These are phyloP conservation scores for Aspergillus mulundensis DNA, from an alignment of 495 filamentous ascomycete species.

Conservation along the genomic window DNA sequence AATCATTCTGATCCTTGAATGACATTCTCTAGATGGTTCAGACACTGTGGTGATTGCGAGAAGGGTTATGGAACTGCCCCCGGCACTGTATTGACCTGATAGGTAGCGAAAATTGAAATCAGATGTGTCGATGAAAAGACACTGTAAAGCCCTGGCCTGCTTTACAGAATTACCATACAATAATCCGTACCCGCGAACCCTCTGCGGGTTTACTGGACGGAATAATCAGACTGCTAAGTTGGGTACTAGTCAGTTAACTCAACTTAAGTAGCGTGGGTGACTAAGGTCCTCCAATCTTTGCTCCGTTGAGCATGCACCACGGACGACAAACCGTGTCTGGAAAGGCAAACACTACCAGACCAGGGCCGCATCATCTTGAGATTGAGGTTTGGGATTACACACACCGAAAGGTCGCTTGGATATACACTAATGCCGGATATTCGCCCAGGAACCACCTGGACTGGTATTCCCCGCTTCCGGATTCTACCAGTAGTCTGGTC, in stretches of 20 bases:
- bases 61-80: background rate
- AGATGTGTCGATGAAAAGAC: too few relatives aligned
- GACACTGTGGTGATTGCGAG: background rate
- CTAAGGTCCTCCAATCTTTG: background rate
- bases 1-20: too few relatives aligned
- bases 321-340: conserved; percentile 8
- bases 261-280: background rate
- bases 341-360: background rate
- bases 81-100: background rate
- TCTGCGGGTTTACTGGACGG: too few relatives aligned
- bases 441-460: background rate
- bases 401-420: too few relatives aligned
- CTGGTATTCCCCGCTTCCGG: background rate
- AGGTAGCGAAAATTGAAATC: background rate
- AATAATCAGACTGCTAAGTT: background rate
- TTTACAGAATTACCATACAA: too few relatives aligned
- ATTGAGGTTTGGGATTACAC: background rate
- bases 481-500: background rate
- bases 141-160: too few relatives aligned
- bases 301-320: conserved; percentile 13
- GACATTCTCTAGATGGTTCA: background rate
- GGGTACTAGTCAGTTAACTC: too few relatives aligned
- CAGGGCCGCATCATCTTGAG: background rate
- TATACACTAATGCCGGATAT: background rate
- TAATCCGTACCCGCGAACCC: too few relatives aligned